phyloP scores from a whole-genome alignment of 345 rosid species.

The Aquilaria yunnanensis region DNA sequence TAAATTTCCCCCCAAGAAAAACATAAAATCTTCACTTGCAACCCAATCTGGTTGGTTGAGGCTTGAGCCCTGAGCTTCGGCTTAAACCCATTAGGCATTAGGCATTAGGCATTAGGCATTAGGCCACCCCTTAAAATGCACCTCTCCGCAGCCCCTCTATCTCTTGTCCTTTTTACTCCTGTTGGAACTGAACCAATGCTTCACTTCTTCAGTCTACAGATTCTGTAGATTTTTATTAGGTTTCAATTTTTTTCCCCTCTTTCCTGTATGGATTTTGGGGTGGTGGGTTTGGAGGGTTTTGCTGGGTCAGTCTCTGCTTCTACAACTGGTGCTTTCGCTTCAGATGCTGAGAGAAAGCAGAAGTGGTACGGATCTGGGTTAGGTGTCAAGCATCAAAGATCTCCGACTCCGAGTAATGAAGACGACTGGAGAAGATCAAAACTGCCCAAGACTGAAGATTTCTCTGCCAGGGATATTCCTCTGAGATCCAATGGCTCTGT shows the following conservation, averaged over 20 bases:
- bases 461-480: slow-evolving; percentile 18
- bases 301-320: slow-evolving; percentile 30
- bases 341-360: slow-evolving; percentile 48
- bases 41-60: slow-evolving; percentile 18
- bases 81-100: neutral
- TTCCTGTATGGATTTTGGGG: slow-evolving; percentile 47
- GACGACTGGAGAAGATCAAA: slow-evolving; percentile 52
- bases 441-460: slow-evolving; percentile 33
- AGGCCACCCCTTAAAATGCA: slow-evolving; percentile 9
- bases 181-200: slow-evolving; percentile 8
- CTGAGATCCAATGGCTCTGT: slow-evolving; percentile 33
- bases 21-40: slow-evolving; percentile 9
- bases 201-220: slow-evolving; percentile 10
- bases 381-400: slow-evolving; percentile 41
- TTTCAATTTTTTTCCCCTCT: too few species aligned
- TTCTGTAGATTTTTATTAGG: slow-evolving; percentile 11
- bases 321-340: slow-evolving; percentile 22
- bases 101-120: neutral
- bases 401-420: slow-evolving; percentile 22
- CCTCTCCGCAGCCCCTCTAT: slow-evolving; percentile 7
- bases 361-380: slow-evolving; percentile 58
- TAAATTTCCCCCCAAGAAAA: slow-evolving; percentile 5
- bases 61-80: slow-evolving; percentile 11
- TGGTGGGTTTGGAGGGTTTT: slow-evolving; percentile 40
- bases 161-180: slow-evolving; percentile 1